Conservation (phyloP, 176 grass and related monocot species). For the Canna indica region DNA sequence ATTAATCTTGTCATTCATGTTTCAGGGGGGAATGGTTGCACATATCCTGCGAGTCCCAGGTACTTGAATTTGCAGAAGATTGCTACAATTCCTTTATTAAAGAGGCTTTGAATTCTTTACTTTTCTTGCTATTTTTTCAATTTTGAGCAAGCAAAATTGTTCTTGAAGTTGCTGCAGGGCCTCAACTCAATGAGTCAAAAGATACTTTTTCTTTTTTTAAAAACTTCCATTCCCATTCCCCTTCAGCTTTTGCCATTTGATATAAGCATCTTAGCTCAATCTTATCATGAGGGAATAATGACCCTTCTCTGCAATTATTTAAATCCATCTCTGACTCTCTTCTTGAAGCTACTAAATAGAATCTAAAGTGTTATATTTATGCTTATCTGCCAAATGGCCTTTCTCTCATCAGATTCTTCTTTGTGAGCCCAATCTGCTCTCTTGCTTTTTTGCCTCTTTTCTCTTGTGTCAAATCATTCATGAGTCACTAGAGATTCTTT, state of each 20-base stretch:
- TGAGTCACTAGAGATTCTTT: neutral
- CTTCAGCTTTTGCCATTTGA: neutral
- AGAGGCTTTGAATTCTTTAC: neutral
- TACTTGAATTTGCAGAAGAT: neutral
- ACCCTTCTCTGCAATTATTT: neutral
- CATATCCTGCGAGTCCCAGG: slow-evolving; percentile 21
- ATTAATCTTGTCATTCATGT: neutral
- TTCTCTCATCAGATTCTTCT: neutral
- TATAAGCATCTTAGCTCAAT: neutral
- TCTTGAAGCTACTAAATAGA: neutral
- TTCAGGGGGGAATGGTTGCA: slow-evolving; percentile 20
- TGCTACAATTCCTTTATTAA: neutral
- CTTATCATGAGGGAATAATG: neutral
- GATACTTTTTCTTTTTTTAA: neutral
- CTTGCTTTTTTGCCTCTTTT: neutral
- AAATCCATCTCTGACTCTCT: neutral
- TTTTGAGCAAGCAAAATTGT: neutral
- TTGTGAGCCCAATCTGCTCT: neutral
- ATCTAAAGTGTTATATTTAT: neutral
- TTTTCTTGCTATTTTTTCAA: neutral
- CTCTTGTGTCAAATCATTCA: neutral
- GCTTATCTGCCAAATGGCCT: neutral
- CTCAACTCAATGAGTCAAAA: neutral
- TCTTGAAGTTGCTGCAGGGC: neutral
- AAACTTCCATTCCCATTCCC: neutral